Percentiles rank a stretch among this genome's conserved stretches.
phyloP scores from a whole-genome alignment of 1,139 yeast species.

The Fermentozyma sake region DNA sequence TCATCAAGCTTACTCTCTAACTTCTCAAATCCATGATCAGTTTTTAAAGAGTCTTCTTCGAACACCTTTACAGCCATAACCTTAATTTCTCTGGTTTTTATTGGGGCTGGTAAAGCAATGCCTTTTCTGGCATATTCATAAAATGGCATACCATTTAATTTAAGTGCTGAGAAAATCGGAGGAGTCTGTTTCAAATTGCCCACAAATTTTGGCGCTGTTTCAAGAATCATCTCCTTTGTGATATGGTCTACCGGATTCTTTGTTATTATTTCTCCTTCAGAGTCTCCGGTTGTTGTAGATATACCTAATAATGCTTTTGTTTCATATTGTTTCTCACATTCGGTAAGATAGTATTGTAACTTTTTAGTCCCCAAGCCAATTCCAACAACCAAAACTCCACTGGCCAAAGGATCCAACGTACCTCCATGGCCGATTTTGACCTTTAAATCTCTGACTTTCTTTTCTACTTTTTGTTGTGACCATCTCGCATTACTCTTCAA shows the following conservation, averaged over 20 bases:
- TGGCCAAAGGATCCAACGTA: constrained; percentile 90
- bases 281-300: constrained; percentile 90
- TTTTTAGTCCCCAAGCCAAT: constrained; percentile 86
- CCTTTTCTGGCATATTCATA: constrained; percentile 94
- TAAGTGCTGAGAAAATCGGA: constrained; percentile 90
- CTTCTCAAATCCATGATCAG: constrained; percentile 52
- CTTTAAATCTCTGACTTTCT: constrained; percentile 49
- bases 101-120: constrained; percentile 74
- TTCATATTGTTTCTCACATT: constrained; percentile 73
- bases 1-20: constrained; percentile 51
- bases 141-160: constrained; percentile 89
- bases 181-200: constrained; percentile 89
- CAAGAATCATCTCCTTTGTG: constrained; percentile 47
- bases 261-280: constrained; percentile 76
- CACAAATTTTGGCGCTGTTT: constrained; percentile 55
- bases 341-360: constrained; percentile 64
- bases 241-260: constrained; percentile 56
- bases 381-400: constrained; percentile 89
- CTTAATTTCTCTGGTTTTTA: constrained; percentile 69
- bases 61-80: constrained; percentile 53
- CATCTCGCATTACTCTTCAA: constrained; percentile 45
- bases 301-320: constrained; percentile 85
- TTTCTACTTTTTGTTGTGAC: constrained; percentile 40
- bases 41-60: constrained; percentile 47
- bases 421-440: constrained; percentile 98